Percentiles rank a stretch among this genome's conserved stretches.
Conservation (phyloP, 2,329 filamentous ascomycete species). For the Epichloe elymi region DNA sequence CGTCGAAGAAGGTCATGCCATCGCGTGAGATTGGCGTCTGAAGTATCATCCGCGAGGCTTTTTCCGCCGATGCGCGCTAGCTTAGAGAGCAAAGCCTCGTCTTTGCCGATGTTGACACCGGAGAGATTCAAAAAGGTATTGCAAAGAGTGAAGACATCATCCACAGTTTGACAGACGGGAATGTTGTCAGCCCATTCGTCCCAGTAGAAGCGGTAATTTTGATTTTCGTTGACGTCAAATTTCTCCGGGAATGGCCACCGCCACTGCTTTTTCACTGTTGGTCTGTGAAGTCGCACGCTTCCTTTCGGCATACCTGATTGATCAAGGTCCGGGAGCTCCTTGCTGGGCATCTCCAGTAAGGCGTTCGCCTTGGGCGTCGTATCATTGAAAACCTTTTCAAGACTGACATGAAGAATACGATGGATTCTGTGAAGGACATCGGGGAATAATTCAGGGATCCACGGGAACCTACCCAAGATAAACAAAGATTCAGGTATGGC, state of each 20-base stretch:
- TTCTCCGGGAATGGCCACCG: constrained; percentile 79
- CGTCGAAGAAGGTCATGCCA: constrained; percentile 80
- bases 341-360: constrained; percentile 26
- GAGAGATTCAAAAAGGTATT: constrained; percentile 74
- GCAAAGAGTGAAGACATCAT: constrained; percentile 82
- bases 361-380: constrained; percentile 23
- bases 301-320: constrained; percentile 58
- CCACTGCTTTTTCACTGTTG: constrained; percentile 51
- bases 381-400: constrained; percentile 56
- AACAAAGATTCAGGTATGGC: constrained; percentile 88
- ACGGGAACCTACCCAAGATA: constrained; percentile 82
- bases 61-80: constrained; percentile 72
- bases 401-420: constrained; percentile 69
- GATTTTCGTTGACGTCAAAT: constrained; percentile 59
- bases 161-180: constrained; percentile 77
- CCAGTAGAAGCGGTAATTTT: constrained; percentile 90
- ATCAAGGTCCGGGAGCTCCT: constrained; percentile 39
- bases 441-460: constrained; percentile 75
- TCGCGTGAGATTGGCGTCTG: constrained; percentile 54
- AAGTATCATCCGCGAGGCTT: constrained; percentile 58
- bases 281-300: constrained; percentile 45
- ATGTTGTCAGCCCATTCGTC: constrained; percentile 94
- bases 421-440: constrained; percentile 71
- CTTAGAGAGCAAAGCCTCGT: constrained; percentile 65
- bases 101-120: constrained; percentile 80